Percentiles rank a stretch among this genome's conserved stretches.
Evolutionary conservation across 129 eudicot species (phyloP).

Genomic region (Oenanthe sinensis): DNA sequence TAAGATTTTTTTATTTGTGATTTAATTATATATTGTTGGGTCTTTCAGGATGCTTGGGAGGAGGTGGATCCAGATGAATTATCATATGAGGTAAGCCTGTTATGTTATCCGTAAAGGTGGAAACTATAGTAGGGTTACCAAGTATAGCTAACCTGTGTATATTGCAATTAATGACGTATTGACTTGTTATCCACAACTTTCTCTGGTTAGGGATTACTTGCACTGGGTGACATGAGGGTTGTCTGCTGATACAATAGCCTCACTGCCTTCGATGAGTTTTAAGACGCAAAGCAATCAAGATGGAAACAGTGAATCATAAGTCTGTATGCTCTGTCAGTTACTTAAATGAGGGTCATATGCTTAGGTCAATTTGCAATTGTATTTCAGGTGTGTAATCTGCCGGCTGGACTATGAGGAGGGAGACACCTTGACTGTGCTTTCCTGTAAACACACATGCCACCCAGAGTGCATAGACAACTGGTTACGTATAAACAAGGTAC

Average conservation of each 20-base stretch:
- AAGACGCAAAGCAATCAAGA: conserved; percentile 40
- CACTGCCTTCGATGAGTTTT: conserved; percentile 56
- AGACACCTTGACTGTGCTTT: conserved; percentile 63
- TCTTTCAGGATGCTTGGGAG: conserved; percentile 76
- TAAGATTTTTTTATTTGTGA: neutral
- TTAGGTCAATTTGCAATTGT: conserved; percentile 16
- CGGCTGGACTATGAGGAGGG: conserved; percentile 84
- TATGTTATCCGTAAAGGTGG: neutral
- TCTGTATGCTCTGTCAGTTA: conserved; percentile 9
- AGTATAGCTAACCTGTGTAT: neutral
- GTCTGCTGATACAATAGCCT: too few species aligned
- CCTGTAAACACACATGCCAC: conserved; percentile 86
- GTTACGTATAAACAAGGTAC: conserved; percentile 86
- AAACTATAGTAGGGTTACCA: neutral
- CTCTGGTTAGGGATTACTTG: conserved; percentile 56
- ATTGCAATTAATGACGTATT: neutral
- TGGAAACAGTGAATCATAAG: conserved; percentile 61
- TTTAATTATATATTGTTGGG: neutral
- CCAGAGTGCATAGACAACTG: conserved; percentile 81
- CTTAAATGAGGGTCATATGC: neutral
- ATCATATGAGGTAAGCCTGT: conserved; percentile 62
- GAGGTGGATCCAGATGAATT: conserved; percentile 96
- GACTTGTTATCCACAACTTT: neutral
- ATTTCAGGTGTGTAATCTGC: conserved; percentile 80
- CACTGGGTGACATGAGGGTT: conserved; percentile 94